Percentiles rank a stretch among this genome's conserved stretches.
Conservation (phyloP, 768 basidiomycete species). For the Lactarius sanguifluus region DNA sequence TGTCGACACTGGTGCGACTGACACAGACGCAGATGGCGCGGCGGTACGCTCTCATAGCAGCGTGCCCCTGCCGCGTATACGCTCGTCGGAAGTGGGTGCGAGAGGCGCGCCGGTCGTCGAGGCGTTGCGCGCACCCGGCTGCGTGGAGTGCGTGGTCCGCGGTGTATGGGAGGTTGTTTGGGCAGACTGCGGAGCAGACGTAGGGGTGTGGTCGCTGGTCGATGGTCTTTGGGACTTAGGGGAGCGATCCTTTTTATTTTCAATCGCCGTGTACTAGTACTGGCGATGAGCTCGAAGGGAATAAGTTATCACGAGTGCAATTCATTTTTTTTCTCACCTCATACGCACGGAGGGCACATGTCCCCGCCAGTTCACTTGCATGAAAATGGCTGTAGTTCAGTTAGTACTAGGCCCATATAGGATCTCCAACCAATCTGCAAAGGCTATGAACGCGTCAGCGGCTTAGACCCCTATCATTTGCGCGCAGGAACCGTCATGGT, state of each 20-base stretch:
- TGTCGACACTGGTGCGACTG: not conserved
- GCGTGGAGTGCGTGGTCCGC: conserved; percentile 6
- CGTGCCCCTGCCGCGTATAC: not conserved
- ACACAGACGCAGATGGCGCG: conserved; percentile 8
- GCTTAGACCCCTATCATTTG: not conserved
- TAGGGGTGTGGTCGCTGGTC: no score
- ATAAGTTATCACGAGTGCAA: not conserved
- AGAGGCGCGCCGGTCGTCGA: conserved; percentile 1
- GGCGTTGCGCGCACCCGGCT: conserved; percentile 12
- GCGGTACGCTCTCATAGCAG: not conserved
- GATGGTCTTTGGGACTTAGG: not conserved
- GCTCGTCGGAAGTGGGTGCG: not conserved
- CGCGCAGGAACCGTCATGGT: conserved; percentile 1
- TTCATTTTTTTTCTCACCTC: not conserved
- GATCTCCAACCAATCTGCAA: not conserved
- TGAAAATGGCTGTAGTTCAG: not conserved
- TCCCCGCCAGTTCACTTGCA: not conserved
- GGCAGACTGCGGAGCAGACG: not conserved
- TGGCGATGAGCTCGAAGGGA: not conserved
- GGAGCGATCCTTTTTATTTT: not conserved
- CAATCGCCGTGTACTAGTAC: not conserved
- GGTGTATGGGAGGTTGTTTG: not conserved
- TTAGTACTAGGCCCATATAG: not conserved
- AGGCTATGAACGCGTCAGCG: not conserved
- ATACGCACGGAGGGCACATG: not conserved